Conservation (phyloP, 2,329 filamentous ascomycete genomes). For the Aureobasidium sp. region DNA sequence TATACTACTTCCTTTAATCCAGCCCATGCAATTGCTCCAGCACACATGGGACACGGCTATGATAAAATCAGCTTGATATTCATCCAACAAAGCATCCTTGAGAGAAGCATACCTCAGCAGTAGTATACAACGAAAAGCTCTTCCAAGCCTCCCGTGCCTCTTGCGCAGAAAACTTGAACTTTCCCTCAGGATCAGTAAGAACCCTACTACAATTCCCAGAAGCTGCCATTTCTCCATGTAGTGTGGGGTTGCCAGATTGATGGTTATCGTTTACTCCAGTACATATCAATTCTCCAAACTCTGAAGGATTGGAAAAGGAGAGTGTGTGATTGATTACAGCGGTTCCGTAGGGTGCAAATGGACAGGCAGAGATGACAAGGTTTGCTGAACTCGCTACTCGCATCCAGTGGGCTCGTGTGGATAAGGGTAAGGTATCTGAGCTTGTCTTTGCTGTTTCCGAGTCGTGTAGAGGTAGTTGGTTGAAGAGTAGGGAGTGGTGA, state of each 20-base stretch:
- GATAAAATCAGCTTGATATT: not conserved
- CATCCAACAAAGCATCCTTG: not conserved
- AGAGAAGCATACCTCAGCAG: conserved; percentile 28
- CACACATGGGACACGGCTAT: conserved; percentile 50
- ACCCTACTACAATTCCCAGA: conserved; percentile 46
- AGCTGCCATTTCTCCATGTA: conserved; percentile 49
- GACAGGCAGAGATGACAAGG: conserved; percentile 39
- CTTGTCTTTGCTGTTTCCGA: not conserved
- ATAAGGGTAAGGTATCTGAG: not conserved
- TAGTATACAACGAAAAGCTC: conserved; percentile 46
- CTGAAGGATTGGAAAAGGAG: conserved; percentile 17
- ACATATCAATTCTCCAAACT: conserved; percentile 40
- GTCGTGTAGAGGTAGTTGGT: not conserved
- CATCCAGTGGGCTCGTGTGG: conserved; percentile 44
- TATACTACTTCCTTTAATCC: conserved; percentile 49
- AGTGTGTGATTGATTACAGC: conserved; percentile 48
- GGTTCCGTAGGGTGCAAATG: conserved; percentile 45
- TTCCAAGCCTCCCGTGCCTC: conserved; percentile 39
- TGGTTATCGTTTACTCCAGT: conserved; percentile 40
- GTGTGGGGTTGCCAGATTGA: conserved; percentile 40
- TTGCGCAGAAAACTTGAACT: conserved; percentile 33
- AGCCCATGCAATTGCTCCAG: conserved; percentile 47
- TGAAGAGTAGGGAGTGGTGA: not conserved
- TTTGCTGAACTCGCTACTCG: conserved; percentile 38
- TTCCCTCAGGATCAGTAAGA: conserved; percentile 37